These are phyloP conservation scores for Salix udensis DNA, from an alignment of 345 rosid genomes.

Conservation along the genomic window DNA sequence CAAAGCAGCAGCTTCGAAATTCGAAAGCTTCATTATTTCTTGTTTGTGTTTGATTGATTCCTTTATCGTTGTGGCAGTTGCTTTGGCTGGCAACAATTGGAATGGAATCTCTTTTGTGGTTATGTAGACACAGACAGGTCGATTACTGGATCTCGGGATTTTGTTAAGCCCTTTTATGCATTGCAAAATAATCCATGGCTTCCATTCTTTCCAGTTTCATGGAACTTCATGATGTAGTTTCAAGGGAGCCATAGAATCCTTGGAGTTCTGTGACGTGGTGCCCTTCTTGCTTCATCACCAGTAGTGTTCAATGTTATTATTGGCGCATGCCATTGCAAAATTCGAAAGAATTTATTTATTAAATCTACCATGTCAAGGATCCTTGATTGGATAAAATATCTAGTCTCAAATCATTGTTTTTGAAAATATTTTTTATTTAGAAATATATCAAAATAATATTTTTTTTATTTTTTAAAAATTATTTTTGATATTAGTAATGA, in stretches of 20 bases:
- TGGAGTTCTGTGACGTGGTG: not conserved
- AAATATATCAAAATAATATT: too few species aligned
- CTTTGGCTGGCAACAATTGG: constrained; percentile 28
- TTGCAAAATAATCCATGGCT: constrained; percentile 43
- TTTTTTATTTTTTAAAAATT: too few species aligned
- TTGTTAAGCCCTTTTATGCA: constrained; percentile 24
- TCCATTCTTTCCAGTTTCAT: constrained; percentile 30
- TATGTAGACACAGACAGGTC: constrained; percentile 29
- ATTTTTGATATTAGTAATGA: too few species aligned
- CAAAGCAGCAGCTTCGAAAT: constrained; percentile 23
- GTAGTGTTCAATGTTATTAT: not conserved
- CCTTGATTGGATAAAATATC: too few species aligned
- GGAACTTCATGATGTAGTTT: constrained; percentile 17
- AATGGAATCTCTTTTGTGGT: constrained; percentile 17
- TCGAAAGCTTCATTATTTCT: constrained; percentile 14
- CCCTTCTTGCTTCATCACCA: not conserved
- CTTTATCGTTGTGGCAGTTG: constrained; percentile 23
- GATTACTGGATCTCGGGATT: constrained; percentile 23
- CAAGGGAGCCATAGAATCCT: constrained; percentile 19
- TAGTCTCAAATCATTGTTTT: too few species aligned
- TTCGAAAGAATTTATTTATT: too few species aligned
- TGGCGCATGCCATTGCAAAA: not conserved
- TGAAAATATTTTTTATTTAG: too few species aligned
- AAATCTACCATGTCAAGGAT: too few species aligned
- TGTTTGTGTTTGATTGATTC: constrained; percentile 31